phyloP scores from a whole-genome alignment of 768 basidiomycete species.

The Suillus variegatus region DNA sequence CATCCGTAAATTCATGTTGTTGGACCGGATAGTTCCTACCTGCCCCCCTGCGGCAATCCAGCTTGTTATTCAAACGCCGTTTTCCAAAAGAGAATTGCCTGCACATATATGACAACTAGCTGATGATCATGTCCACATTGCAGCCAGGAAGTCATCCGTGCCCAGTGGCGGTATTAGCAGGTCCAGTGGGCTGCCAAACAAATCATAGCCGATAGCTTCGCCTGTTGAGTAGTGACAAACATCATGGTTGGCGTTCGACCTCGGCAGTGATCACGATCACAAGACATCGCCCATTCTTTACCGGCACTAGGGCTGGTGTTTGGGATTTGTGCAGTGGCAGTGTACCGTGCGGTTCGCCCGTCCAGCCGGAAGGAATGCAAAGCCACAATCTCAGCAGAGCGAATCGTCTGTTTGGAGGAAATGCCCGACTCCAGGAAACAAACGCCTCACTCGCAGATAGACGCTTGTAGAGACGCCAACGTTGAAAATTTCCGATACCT shows the following conservation, averaged over 20 bases:
- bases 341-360: background rate
- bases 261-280: constrained; percentile 21
- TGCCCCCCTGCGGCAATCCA: background rate
- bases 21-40: background rate
- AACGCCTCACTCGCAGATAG: background rate
- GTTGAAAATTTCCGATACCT: background rate
- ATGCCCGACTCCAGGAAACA: background rate
- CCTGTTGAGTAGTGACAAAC: constrained; percentile 18
- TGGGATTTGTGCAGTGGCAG: constrained; percentile 23
- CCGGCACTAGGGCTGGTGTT: constrained; percentile 13
- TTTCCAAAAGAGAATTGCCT: background rate
- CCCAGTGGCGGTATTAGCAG: constrained; percentile 15
- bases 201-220: constrained; percentile 2
- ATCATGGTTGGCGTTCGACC: constrained; percentile 27
- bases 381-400: constrained; percentile 27
- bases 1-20: background rate
- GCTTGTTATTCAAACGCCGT: background rate
- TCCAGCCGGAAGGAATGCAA: constrained; percentile 24
- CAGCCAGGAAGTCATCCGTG: constrained; percentile 17
- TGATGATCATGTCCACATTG: background rate
- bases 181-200: constrained; percentile 17
- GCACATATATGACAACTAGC: background rate
- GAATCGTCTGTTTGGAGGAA: constrained; percentile 20
- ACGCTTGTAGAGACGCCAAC: background rate
- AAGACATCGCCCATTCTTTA: constrained; percentile 10